Conservation (phyloP, 768 basidiomycete genomes). For the Phanerochaete carnosa region DNA sequence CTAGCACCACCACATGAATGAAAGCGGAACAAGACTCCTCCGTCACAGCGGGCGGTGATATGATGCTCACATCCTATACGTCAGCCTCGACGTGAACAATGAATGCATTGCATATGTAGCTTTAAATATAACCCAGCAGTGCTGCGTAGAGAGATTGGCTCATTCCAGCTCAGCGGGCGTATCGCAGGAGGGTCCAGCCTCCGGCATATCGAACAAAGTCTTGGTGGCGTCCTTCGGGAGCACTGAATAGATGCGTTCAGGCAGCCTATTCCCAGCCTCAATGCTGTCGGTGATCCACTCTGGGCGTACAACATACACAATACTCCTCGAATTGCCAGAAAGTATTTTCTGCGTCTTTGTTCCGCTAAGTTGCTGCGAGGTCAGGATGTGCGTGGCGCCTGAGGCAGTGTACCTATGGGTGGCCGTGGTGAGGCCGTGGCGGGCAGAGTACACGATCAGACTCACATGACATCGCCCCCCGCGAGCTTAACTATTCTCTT, state of each 20-base stretch:
- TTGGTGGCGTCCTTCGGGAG: slow-evolving; percentile 36
- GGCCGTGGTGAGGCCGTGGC: not conserved
- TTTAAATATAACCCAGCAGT: not conserved
- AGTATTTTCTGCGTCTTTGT: slow-evolving; percentile 69
- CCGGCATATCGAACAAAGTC: slow-evolving; percentile 38
- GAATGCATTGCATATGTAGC: not conserved
- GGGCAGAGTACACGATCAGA: slow-evolving; percentile 16
- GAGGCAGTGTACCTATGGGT: slow-evolving; percentile 47
- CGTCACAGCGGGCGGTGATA: not conserved
- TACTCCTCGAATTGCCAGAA: slow-evolving; percentile 44
- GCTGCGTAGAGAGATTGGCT: not conserved
- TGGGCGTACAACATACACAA: slow-evolving; percentile 64
- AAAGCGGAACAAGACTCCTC: not conserved
- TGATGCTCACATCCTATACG: not conserved
- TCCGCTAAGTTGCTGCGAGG: slow-evolving; percentile 66
- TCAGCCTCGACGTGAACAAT: not conserved
- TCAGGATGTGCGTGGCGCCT: slow-evolving; percentile 75
- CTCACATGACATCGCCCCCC: slow-evolving; percentile 65
- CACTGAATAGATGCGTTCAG: slow-evolving; percentile 58
- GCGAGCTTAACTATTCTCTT: slow-evolving; percentile 61
- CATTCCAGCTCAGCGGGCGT: not conserved
- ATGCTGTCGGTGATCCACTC: slow-evolving; percentile 77
- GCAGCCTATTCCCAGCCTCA: slow-evolving; percentile 50
- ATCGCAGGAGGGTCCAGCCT: slow-evolving; percentile 10
- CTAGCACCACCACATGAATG: not conserved